phyloP scores from a whole-genome alignment of 2,329 filamentous ascomycete species.

The Hymenotorrendiella dingleyae region DNA sequence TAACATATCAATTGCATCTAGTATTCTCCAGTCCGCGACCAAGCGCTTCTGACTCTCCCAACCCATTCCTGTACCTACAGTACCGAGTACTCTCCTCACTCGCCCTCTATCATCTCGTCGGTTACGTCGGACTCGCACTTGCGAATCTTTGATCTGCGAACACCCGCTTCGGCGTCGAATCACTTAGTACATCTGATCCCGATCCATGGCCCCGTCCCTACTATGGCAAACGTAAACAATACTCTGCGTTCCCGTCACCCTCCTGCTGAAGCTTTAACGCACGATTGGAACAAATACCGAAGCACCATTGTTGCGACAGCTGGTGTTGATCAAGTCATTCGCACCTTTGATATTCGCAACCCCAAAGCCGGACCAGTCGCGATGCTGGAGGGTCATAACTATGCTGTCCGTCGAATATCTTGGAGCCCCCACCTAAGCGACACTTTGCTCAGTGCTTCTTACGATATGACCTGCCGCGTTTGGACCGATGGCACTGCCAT shows the following conservation, averaged over 20 bases:
- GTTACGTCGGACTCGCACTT: constrained; percentile 87
- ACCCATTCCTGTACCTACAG: constrained; percentile 93
- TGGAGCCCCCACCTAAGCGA: constrained; percentile 96
- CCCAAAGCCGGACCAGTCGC: constrained; percentile 66
- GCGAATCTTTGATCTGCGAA: constrained; percentile 85
- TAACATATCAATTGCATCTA: constrained; percentile 32
- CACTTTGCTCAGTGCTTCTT: constrained; percentile 80
- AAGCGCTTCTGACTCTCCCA: constrained; percentile 78
- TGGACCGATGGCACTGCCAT: constrained; percentile 72
- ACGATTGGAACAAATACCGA: constrained; percentile 99
- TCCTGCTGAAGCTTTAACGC: constrained; percentile 71
- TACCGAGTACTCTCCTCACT: constrained; percentile 83
- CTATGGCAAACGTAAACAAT: constrained; percentile 23
- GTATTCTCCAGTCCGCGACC: constrained; percentile 76
- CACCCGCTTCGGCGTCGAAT: constrained; percentile 78
- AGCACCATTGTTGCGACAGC: constrained; percentile 78
- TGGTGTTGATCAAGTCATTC: constrained; percentile 80
- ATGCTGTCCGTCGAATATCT: constrained; percentile 76
- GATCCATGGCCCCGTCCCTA: constrained; percentile 59
- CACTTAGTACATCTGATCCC: constrained; percentile 79
- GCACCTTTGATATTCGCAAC: constrained; percentile 84
- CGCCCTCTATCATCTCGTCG: constrained; percentile 76
- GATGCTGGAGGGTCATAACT: constrained; percentile 78
- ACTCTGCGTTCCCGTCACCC: constrained; percentile 29
- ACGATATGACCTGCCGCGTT: constrained; percentile 94